Evolutionary conservation across 768 basidiomycete species (phyloP).

Genomic region (Agrocybe praecox): DNA sequence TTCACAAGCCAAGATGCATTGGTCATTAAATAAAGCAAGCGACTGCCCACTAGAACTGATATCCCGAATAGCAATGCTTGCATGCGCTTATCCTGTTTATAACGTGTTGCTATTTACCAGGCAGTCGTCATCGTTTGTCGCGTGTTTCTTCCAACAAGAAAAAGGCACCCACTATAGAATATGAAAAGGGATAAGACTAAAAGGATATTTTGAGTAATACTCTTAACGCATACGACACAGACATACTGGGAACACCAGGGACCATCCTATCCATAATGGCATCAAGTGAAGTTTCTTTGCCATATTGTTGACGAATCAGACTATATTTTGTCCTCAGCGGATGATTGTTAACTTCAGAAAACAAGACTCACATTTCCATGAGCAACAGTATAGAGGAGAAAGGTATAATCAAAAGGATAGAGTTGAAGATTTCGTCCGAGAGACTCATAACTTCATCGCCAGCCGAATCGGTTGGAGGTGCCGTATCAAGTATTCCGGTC

Average conservation of each 20-base stretch:
- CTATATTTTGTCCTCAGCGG: constrained; percentile 36
- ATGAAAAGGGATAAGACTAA: constrained; percentile 75
- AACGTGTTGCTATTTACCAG: constrained; percentile 54
- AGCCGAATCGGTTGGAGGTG: constrained; percentile 1
- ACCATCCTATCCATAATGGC: constrained; percentile 59
- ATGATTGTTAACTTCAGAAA: neutral
- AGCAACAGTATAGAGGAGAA: constrained; percentile 73
- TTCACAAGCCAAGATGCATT: constrained; percentile 68
- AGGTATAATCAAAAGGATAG: constrained; percentile 68
- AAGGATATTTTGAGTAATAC: neutral
- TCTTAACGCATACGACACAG: neutral
- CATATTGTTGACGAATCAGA: constrained; percentile 80
- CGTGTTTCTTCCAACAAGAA: neutral
- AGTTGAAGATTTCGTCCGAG: constrained; percentile 71
- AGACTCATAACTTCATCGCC: constrained; percentile 36
- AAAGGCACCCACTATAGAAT: constrained; percentile 66
- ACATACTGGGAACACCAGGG: constrained; percentile 74
- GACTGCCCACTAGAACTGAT: constrained; percentile 57
- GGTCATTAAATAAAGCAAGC: constrained; percentile 75
- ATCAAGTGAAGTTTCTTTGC: constrained; percentile 51
- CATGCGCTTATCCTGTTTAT: constrained; percentile 55
- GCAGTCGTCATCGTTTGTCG: neutral
- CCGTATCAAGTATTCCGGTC: constrained; percentile 46
- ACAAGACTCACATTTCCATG: constrained; percentile 80
- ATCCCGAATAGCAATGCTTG: constrained; percentile 64